phyloP scores from a whole-genome alignment of 257 asterid species.

The Salvia miltiorrhiza region DNA sequence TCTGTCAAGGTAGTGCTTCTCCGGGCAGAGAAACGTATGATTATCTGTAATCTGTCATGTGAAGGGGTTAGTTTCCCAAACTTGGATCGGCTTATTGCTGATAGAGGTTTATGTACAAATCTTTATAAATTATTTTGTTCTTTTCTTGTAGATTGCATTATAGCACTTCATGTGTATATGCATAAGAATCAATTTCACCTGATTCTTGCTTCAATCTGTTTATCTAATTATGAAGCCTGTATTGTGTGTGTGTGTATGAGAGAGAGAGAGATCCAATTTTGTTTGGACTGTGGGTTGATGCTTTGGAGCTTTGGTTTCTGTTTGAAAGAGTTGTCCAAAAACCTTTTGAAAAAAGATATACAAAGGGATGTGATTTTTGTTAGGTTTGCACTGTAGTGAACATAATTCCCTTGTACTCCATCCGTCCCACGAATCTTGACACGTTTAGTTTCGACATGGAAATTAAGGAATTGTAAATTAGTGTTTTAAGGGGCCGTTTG shows the following conservation, averaged over 20 bases:
- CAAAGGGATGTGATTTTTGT: neutral
- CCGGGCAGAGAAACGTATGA: conserved; percentile 9
- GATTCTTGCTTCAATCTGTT: conserved; percentile 17
- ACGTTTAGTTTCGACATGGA: too few species aligned
- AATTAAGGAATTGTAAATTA: too few species aligned
- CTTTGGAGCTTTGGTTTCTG: neutral
- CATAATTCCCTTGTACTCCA: neutral
- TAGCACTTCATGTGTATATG: conserved; percentile 14
- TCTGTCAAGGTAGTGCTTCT: conserved; percentile 46
- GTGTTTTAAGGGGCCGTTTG: too few species aligned
- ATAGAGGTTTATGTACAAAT: conserved; percentile 41
- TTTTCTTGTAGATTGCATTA: conserved; percentile 26
- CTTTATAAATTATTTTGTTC: conserved; percentile 27
- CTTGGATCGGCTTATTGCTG: conserved; percentile 26
- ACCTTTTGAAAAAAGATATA: neutral
- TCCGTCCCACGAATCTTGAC: too few species aligned
- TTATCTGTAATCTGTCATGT: conserved; percentile 32
- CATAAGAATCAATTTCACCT: neutral
- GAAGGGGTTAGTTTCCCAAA: conserved; percentile 27
- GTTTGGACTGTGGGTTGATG: too few species aligned
- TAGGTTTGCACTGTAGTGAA: neutral
- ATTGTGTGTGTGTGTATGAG: neutral
- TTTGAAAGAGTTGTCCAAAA: neutral
- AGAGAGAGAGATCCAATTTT: neutral
- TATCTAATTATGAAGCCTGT: neutral